Conservation (phyloP, 371 early-diverging fungal genomes). For the Mortierella polycephala region DNA sequence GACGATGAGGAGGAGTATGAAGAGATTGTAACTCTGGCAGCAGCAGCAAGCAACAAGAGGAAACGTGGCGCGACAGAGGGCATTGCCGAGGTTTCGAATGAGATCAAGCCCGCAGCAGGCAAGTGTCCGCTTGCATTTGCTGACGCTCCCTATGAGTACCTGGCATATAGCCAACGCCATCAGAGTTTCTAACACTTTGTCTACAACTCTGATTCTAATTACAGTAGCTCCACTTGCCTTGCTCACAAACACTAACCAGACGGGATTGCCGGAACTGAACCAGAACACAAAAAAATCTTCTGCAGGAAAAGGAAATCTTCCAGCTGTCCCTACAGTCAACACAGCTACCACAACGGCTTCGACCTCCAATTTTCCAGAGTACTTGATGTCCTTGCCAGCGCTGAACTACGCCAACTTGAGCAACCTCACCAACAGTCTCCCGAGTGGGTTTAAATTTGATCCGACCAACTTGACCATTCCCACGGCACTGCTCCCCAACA, state of each 20-base stretch:
- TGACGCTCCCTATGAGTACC: neutral
- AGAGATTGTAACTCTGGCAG: neutral
- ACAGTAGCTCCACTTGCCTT: constrained; percentile 17
- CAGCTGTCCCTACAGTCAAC: constrained; percentile 16
- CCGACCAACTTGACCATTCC: constrained; percentile 14
- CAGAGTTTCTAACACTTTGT: neutral
- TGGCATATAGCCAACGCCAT: neutral
- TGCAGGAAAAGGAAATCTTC: neutral
- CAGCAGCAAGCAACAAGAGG: constrained; percentile 11
- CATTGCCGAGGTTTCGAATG: neutral
- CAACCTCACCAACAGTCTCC: neutral
- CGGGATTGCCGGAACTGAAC: neutral
- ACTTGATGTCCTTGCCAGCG: constrained; percentile 21
- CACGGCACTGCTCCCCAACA: constrained; percentile 17
- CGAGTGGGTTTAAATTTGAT: constrained; percentile 18
- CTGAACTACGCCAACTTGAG: constrained; percentile 11
- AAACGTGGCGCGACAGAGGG: constrained; percentile 14
- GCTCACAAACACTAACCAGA: constrained; percentile 16
- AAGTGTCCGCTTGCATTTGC: neutral
- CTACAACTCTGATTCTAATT: no score
- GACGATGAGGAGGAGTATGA: constrained; percentile 11
- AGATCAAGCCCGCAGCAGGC: constrained; percentile 26
- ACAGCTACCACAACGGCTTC: constrained; percentile 3
- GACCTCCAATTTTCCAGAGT: constrained; percentile 21
- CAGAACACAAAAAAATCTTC: constrained; percentile 4